Percentiles rank a stretch among this genome's conserved stretches.
Evolutionary conservation across 768 basidiomycete genomes (phyloP).

Genomic region (Leccinum truebloodii): DNA sequence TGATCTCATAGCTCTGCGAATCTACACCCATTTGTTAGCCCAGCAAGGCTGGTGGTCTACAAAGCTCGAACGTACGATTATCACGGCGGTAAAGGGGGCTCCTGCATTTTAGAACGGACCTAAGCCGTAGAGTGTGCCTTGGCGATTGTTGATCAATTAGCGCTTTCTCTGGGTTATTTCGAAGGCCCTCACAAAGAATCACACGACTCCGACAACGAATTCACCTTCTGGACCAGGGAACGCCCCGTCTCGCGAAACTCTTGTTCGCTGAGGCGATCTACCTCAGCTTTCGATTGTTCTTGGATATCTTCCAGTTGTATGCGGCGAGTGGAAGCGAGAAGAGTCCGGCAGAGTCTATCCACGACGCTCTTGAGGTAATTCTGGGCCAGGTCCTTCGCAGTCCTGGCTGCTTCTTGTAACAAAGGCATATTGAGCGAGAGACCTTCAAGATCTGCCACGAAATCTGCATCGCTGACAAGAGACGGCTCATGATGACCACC

Average conservation of each 20-base stretch:
- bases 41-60: background rate
- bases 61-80: background rate
- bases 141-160: background rate
- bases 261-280: constrained; percentile 16
- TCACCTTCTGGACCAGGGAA: constrained; percentile 21
- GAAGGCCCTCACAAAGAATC: constrained; percentile 18
- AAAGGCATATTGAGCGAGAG: constrained; percentile 13
- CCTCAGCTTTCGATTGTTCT: constrained; percentile 16
- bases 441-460: constrained; percentile 25
- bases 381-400: constrained; percentile 19
- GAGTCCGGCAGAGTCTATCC: constrained; percentile 19
- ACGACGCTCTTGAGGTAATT: constrained; percentile 19
- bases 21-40: constrained; percentile 10
- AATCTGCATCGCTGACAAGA: constrained; percentile 23
- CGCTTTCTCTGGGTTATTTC: background rate
- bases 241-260: constrained; percentile 13
- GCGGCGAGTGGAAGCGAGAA: constrained; percentile 10
- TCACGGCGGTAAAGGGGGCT: background rate
- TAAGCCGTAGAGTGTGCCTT: constrained; percentile 22
- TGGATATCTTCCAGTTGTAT: constrained; percentile 22
- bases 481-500: constrained; percentile 18
- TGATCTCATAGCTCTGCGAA: constrained; percentile 17
- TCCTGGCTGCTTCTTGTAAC: constrained; percentile 18
- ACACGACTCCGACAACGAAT: constrained; percentile 18
- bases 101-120: constrained; percentile 1